Evolutionary conservation across 768 basidiomycete species (phyloP).

Genomic region (Suillus tomentosus): DNA sequence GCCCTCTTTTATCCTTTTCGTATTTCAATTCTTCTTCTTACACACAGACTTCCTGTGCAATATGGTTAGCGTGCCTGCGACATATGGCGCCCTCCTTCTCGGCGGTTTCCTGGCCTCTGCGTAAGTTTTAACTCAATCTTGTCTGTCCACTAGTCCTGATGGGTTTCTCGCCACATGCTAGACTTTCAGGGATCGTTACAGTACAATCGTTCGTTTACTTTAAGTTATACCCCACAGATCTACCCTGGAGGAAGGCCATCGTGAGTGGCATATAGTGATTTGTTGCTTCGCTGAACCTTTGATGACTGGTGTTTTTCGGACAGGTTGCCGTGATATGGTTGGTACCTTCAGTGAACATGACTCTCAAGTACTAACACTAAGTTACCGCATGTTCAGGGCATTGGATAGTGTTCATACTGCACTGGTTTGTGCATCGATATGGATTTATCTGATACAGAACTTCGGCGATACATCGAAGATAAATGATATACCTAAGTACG

Average conservation of each 20-base stretch:
- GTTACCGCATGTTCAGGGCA: conserved; percentile 16
- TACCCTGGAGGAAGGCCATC: conserved; percentile 21
- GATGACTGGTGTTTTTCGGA: background rate
- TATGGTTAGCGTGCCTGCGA: conserved; percentile 21
- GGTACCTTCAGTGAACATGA: conserved; percentile 1
- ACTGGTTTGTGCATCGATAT: conserved; percentile 42
- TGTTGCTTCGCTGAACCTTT: background rate
- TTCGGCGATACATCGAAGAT: conserved; percentile 42
- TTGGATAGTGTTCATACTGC: conserved; percentile 44
- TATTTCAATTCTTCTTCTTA: background rate
- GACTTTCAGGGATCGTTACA: conserved; percentile 30
- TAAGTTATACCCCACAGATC: conserved; percentile 31
- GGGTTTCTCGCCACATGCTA: conserved; percentile 5
- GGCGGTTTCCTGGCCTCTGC: conserved; percentile 32
- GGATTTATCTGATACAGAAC: conserved; percentile 45
- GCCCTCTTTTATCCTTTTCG: background rate
- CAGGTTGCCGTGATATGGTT: conserved; percentile 33
- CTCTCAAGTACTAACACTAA: background rate
- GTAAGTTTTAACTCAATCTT: conserved; percentile 15
- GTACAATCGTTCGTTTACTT: conserved; percentile 33
- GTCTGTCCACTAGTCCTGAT: background rate
- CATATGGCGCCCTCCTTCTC: conserved; percentile 31
- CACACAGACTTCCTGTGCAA: background rate
- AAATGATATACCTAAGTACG: conserved; percentile 49
- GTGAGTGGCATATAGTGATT: conserved; percentile 18